phyloP scores from a whole-genome alignment of 176 grass and related monocot species.

The Lolium perenne region DNA sequence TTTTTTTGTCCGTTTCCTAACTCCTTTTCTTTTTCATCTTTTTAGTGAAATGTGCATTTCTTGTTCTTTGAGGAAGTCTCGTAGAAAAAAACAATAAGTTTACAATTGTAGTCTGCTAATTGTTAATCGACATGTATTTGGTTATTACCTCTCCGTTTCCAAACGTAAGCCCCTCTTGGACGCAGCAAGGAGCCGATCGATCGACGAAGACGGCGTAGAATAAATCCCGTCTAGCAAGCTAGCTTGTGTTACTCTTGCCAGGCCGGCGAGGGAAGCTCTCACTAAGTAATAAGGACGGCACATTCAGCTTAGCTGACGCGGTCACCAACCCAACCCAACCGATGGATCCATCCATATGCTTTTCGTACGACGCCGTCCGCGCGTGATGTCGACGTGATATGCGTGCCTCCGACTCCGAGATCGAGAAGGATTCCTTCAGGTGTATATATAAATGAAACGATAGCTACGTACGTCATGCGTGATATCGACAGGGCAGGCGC shows the following conservation, averaged over 20 bases:
- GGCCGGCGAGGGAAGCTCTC: conserved; percentile 18
- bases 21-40: too few species aligned
- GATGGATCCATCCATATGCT: not conserved
- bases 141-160: too few species aligned
- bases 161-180: too few species aligned
- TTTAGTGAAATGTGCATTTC: too few species aligned
- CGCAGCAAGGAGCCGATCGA: not conserved
- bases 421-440: not conserved
- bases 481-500: not conserved
- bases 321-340: not conserved
- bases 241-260: not conserved
- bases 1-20: too few species aligned
- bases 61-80: too few species aligned
- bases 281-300: not conserved
- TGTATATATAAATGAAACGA: not conserved
- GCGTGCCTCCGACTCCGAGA: not conserved
- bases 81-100: too few species aligned
- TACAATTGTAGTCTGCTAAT: too few species aligned
- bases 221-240: not conserved
- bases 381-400: not conserved
- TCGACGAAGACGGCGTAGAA: not conserved
- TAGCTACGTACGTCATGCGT: not conserved
- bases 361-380: conserved; percentile 10
- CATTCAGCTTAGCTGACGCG: conserved; percentile 2
- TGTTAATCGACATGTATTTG: too few species aligned